phyloP scores from a whole-genome alignment of 106 monocot genomes.

The Phalaenopsis aphrodite region DNA sequence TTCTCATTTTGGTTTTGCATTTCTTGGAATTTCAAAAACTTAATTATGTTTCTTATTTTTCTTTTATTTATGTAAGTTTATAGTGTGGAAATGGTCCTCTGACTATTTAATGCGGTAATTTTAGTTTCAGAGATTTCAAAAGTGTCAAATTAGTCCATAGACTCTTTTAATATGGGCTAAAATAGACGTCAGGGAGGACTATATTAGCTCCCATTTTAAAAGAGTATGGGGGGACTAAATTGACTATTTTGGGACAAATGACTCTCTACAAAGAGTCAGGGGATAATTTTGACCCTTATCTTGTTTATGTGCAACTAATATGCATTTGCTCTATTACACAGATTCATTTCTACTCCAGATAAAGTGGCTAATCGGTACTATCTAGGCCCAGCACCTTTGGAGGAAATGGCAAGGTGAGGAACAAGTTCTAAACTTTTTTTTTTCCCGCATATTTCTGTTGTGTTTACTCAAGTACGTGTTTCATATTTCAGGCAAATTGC shows the following conservation, averaged over 20 bases:
- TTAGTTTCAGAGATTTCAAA: no score
- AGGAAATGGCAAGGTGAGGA: constrained; percentile 72
- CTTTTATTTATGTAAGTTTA: background rate
- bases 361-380: constrained; percentile 58
- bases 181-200: no score
- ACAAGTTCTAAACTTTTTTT: background rate
- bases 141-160: no score
- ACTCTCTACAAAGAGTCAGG: no score
- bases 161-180: no score
- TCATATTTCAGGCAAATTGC: constrained; percentile 66
- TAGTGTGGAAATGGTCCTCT: no score
- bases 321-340: constrained; percentile 12
- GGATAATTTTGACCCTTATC: background rate
- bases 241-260: no score
- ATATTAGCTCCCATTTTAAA: no score
- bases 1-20: background rate
- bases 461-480: background rate
- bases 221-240: no score
- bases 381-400: constrained; percentile 71
- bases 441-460: background rate
- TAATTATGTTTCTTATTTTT: no score
- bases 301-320: background rate
- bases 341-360: constrained; percentile 67
- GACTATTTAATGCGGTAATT: no score
- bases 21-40: background rate